Conservation (phyloP, 2,329 filamentous ascomycete genomes). For the Phialophora verrucosa region DNA sequence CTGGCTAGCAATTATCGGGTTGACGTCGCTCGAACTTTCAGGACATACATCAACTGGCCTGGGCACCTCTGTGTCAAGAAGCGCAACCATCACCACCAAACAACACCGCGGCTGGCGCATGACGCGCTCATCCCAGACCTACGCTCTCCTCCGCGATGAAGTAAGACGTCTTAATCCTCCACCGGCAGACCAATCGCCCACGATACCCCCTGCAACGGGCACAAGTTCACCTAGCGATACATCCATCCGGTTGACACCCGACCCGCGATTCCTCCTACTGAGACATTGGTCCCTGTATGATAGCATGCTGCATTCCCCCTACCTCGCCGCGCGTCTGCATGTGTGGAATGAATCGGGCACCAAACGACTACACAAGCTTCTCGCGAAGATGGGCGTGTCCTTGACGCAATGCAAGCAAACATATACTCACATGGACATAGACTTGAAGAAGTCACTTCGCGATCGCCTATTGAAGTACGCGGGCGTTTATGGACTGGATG, state of each 20-base stretch:
- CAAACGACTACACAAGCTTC: constrained; percentile 87
- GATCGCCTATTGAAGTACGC: constrained; percentile 89
- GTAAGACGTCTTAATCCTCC: constrained; percentile 85
- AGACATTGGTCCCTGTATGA: constrained; percentile 98
- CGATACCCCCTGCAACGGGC: constrained; percentile 29
- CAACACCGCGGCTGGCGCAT: constrained; percentile 37
- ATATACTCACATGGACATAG: constrained; percentile 98
- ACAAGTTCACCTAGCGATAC: constrained; percentile 88
- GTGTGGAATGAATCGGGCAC: constrained; percentile 91
- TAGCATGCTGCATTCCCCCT: constrained; percentile 96
- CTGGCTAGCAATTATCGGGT: constrained; percentile 93
- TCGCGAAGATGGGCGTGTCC: constrained; percentile 98
- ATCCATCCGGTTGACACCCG: constrained; percentile 88
- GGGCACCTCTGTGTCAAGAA: constrained; percentile 55
- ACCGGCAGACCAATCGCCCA: constrained; percentile 58
- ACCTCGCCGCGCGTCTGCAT: constrained; percentile 86
- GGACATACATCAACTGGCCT: constrained; percentile 83
- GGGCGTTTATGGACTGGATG: constrained; percentile 89
- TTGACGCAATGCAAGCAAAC: constrained; percentile 91
- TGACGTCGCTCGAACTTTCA: constrained; percentile 91
- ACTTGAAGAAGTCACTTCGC: constrained; percentile 85
- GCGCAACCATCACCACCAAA: constrained; percentile 56
- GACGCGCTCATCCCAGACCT: constrained; percentile 75
- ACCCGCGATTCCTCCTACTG: constrained; percentile 89
- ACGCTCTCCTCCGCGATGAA: constrained; percentile 87